These are phyloP conservation scores for Beauveria sp. DNA, from an alignment of 2,329 filamentous ascomycete genomes.

Conservation along the genomic window DNA sequence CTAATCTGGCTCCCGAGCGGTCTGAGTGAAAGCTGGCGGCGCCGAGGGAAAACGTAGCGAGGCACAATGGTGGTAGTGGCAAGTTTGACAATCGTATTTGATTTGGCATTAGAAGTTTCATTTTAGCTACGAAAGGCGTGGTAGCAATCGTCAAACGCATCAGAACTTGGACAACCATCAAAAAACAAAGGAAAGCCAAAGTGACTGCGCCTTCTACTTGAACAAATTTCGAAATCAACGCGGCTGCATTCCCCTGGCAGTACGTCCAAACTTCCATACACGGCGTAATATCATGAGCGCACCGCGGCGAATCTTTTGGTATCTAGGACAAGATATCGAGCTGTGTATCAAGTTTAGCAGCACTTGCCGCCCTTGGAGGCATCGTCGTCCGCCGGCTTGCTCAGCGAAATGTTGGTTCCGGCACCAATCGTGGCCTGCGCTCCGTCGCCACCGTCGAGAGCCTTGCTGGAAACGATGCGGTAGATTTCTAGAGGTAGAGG, in stretches of 20 bases:
- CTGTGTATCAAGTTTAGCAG: conserved; percentile 46
- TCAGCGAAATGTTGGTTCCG: conserved; percentile 78
- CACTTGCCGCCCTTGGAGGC: conserved; percentile 74
- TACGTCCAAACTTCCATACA: background rate
- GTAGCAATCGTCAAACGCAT: conserved; percentile 31
- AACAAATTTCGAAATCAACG: conserved; percentile 28
- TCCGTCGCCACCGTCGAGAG: conserved; percentile 80
- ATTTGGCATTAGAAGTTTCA: conserved; percentile 21
- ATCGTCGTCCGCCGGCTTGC: conserved; percentile 69
- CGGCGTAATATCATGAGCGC: conserved; percentile 11
- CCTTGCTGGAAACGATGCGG: conserved; percentile 97
- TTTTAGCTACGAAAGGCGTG: conserved; percentile 32
- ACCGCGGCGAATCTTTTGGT: conserved; percentile 1
- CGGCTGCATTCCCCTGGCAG: conserved; percentile 23
- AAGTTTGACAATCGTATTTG: background rate
- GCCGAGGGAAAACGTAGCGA: too few relatives aligned
- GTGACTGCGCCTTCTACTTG: conserved; percentile 34
- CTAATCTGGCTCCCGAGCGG: background rate
- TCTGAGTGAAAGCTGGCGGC: background rate
- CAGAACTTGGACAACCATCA: conserved; percentile 27
- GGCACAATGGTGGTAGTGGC: too few relatives aligned
- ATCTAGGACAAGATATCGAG: conserved; percentile 7
- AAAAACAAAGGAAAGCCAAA: conserved; percentile 32
- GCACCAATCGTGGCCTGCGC: conserved; percentile 72
- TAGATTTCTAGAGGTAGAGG: conserved; percentile 73